phyloP scores from a whole-genome alignment of 2,329 filamentous ascomycete species.

The Pestalotiopsis sp. region DNA sequence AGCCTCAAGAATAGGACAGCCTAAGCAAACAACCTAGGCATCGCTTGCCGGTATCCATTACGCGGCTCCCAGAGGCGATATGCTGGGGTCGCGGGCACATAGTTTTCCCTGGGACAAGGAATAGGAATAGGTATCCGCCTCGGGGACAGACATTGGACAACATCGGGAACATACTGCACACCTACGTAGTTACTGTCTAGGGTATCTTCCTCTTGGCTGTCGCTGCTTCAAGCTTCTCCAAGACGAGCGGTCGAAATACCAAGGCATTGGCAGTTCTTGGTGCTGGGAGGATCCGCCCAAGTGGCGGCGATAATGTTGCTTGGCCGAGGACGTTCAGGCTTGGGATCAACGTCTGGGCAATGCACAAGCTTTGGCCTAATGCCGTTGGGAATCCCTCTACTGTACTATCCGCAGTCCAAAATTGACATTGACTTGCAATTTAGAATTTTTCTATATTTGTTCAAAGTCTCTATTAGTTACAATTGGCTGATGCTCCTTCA shows the following conservation, averaged over 20 bases:
- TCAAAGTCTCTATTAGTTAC: neutral
- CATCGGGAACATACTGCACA: neutral
- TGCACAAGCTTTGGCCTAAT: neutral
- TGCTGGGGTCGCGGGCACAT: neutral
- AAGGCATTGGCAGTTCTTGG: constrained; percentile 1
- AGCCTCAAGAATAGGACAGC: neutral
- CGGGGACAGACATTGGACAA: neutral
- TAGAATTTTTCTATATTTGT: neutral
- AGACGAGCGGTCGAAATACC: constrained; percentile 8
- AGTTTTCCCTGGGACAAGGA: neutral
- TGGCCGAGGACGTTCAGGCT: no score
- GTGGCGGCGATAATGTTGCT: no score
- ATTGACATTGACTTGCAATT: neutral
- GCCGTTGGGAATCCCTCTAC: neutral
- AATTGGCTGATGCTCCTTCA: neutral
- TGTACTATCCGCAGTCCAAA: neutral
- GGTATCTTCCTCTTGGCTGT: constrained; percentile 1
- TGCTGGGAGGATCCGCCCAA: no score
- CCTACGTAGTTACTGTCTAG: neutral
- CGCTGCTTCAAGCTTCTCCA: constrained; percentile 13
- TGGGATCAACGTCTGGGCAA: neutral
- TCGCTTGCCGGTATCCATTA: neutral
- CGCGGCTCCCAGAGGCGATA: neutral
- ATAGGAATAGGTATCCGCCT: neutral
- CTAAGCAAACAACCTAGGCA: neutral